phyloP scores from a whole-genome alignment of 2,329 filamentous ascomycete species.

The Calonectria pseudoreteaudii region DNA sequence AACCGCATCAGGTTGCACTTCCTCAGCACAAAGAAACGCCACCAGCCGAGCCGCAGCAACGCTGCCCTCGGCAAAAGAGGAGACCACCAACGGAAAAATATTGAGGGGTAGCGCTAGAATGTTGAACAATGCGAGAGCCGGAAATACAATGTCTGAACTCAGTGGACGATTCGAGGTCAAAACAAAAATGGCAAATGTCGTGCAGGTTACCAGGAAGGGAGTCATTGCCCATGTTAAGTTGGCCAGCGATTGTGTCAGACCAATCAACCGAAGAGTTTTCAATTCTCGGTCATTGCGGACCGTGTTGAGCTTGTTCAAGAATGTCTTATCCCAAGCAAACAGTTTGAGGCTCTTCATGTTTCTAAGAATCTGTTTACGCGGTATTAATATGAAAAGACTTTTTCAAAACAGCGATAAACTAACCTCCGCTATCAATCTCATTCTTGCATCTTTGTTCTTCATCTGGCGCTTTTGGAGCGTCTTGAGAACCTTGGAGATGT shows the following conservation, averaged over 20 bases:
- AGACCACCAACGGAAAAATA: not conserved
- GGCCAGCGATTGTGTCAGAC: not conserved
- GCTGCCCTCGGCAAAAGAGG: not conserved
- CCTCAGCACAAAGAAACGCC: not conserved
- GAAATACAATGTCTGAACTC: slow-evolving; percentile 10
- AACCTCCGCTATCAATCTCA: slow-evolving; percentile 1
- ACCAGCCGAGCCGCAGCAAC: not conserved
- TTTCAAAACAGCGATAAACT: not conserved
- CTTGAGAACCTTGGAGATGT: slow-evolving; percentile 9
- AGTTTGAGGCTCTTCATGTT: slow-evolving; percentile 11
- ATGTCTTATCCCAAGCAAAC: slow-evolving; percentile 1
- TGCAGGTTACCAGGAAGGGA: slow-evolving; percentile 1
- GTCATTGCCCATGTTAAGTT: not conserved
- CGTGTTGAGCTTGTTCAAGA: not conserved
- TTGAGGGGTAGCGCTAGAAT: not conserved
- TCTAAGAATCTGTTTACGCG: not conserved
- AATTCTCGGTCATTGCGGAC: slow-evolving; percentile 9
- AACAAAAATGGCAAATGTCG: slow-evolving; percentile 1
- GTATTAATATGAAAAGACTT: not conserved
- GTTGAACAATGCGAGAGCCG: slow-evolving; percentile 1
- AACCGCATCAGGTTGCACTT: not conserved
- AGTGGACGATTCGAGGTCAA: not conserved
- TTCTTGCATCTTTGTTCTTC: slow-evolving; percentile 10
- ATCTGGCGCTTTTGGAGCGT: slow-evolving; percentile 1
- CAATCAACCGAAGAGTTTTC: slow-evolving; percentile 1